Conservation (phyloP, 495 filamentous ascomycete species). For the Platismatia glauca region DNA sequence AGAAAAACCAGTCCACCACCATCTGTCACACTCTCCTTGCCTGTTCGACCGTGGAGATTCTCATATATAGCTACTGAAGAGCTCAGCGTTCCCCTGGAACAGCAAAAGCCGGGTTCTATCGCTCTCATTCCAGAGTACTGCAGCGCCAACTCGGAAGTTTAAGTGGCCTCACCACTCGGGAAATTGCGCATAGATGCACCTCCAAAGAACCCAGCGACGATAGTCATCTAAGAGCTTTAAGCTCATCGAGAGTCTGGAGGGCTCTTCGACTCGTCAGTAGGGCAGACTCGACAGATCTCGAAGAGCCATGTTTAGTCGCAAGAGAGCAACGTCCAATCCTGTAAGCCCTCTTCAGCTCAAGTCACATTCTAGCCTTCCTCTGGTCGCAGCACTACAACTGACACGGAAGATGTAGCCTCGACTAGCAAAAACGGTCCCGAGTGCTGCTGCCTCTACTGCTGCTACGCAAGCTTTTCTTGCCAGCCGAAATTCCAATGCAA, state of each 20-base stretch:
- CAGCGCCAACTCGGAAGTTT: background rate
- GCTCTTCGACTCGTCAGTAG: background rate
- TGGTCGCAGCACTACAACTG: conserved; percentile 22
- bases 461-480: conserved; percentile 72
- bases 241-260: background rate
- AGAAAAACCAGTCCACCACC: background rate
- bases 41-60: background rate
- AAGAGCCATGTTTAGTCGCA: conserved; percentile 44
- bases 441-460: conserved; percentile 63
- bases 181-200: conserved; percentile 15
- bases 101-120: background rate
- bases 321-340: conserved; percentile 47
- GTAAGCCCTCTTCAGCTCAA: conserved; percentile 32
- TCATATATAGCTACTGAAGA: background rate
- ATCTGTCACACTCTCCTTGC: background rate
- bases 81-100: background rate
- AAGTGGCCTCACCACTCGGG: conserved; percentile 9
- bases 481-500: conserved; percentile 51
- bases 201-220: conserved; percentile 12
- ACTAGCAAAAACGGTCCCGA: conserved; percentile 46
- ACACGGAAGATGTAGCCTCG: conserved; percentile 41
- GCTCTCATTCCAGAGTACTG: background rate
- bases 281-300: background rate
- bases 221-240: conserved; percentile 4
- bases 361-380: background rate